These are phyloP conservation scores for Pichia sp. DNA, from an alignment of 1,139 yeast species.

Conservation along the genomic window DNA sequence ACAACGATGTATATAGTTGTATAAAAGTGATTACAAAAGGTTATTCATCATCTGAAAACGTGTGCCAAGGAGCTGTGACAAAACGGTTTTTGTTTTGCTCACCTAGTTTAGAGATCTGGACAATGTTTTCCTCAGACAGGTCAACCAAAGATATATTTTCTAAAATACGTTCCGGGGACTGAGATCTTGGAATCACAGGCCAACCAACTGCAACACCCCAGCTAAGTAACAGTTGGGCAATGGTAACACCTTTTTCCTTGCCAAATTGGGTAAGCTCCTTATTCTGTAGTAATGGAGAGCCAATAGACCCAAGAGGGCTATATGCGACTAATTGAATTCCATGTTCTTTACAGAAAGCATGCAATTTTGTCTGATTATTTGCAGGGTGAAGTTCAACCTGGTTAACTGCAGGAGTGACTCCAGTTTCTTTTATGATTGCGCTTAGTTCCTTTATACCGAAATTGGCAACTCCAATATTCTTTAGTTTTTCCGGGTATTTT, in stretches of 20 bases:
- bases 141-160: slow-evolving; percentile 8
- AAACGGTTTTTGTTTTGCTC: slow-evolving; percentile 5
- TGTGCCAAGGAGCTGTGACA: slow-evolving; percentile 8
- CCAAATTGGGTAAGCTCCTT: slow-evolving; percentile 34
- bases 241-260: slow-evolving; percentile 32
- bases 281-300: slow-evolving; percentile 42
- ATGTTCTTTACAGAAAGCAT: slow-evolving; percentile 34
- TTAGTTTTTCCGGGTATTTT: slow-evolving; percentile 30
- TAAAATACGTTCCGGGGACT: slow-evolving; percentile 10
- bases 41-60: neutral
- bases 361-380: slow-evolving; percentile 37
- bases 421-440: slow-evolving; percentile 36
- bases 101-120: slow-evolving; percentile 11
- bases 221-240: slow-evolving; percentile 40
- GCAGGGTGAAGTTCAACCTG: slow-evolving; percentile 45
- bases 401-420: slow-evolving; percentile 41
- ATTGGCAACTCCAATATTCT: slow-evolving; percentile 57
- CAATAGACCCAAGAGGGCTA: slow-evolving; percentile 52
- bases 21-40: too few species aligned
- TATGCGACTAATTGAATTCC: slow-evolving; percentile 45
- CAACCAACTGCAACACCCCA: slow-evolving; percentile 34
- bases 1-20: too few species aligned
- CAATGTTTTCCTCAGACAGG: slow-evolving; percentile 9
- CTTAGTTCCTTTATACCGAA: slow-evolving; percentile 39
- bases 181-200: slow-evolving; percentile 17